A percentile compares a stretch with the other conserved stretches of the same genome.
Evolutionary conservation across 176 grass and related monocot genomes (phyloP).

Genomic region (Lolium perenne): DNA sequence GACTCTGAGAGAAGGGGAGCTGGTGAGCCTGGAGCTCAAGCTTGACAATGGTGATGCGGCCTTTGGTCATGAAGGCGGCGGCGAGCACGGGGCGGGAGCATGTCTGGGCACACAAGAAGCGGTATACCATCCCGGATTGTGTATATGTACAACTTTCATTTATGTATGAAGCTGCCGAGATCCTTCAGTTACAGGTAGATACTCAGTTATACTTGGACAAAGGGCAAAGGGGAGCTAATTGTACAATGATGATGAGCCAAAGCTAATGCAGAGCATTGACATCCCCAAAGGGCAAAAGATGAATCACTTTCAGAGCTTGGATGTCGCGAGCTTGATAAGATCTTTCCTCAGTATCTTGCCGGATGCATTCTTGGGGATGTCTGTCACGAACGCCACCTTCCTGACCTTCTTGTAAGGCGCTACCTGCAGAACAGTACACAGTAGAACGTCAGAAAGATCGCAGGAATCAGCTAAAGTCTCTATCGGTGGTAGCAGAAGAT

Average conservation of each 20-base stretch:
- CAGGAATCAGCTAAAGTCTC: neutral
- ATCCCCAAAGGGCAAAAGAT: neutral
- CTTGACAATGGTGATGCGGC: too few species aligned
- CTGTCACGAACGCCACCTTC: slow-evolving; percentile 69
- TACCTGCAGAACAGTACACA: slow-evolving; percentile 51
- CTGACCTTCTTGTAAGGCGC: slow-evolving; percentile 94
- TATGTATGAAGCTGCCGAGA: neutral
- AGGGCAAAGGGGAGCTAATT: neutral
- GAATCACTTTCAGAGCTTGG: slow-evolving; percentile 59
- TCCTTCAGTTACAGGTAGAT: neutral
- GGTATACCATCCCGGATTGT: too few species aligned
- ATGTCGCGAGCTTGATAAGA: slow-evolving; percentile 86
- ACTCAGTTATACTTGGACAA: neutral
- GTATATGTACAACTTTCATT: neutral
- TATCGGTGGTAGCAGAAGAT: neutral
- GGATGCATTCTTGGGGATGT: slow-evolving; percentile 92
- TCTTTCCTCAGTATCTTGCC: slow-evolving; percentile 96
- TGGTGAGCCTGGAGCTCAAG: too few species aligned
- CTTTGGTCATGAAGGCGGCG: too few species aligned
- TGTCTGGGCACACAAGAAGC: too few species aligned
- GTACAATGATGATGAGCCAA: neutral
- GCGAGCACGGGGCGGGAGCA: too few species aligned
- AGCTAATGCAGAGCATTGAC: neutral
- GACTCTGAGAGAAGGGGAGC: too few species aligned
- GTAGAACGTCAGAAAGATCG: slow-evolving; percentile 18